Conservation (phyloP, 176 grass and related monocot genomes). For the Triticum urartu region DNA sequence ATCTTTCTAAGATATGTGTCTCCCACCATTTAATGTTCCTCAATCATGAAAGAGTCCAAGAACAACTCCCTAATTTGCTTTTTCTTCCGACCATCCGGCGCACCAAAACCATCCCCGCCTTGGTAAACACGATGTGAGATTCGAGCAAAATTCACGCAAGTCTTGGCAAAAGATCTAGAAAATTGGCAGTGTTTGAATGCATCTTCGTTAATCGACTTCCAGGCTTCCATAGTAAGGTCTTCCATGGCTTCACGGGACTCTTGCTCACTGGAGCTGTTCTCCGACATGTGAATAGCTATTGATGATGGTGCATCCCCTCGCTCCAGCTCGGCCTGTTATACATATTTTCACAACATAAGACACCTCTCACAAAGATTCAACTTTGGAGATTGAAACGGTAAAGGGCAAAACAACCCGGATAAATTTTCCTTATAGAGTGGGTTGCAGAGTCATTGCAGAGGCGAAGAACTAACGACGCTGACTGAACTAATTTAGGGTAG, state of each 20-base stretch:
- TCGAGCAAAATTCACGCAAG: slow-evolving; percentile 37
- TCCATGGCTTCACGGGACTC: slow-evolving; percentile 31
- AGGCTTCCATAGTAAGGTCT: slow-evolving; percentile 1
- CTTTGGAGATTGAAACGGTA: background rate
- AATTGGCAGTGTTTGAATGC: background rate
- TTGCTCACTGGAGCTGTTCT: slow-evolving; percentile 19
- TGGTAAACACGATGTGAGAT: slow-evolving; percentile 49
- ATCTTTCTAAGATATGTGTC: background rate
- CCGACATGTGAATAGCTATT: slow-evolving; percentile 42
- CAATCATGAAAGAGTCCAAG: slow-evolving; percentile 16
- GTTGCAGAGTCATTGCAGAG: slow-evolving; percentile 44
- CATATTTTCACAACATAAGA: background rate
- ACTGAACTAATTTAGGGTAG: slow-evolving; percentile 31
- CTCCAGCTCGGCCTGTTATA: slow-evolving; percentile 34
- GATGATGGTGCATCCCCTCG: slow-evolving; percentile 52
- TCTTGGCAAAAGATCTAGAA: slow-evolving; percentile 7
- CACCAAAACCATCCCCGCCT: slow-evolving; percentile 33
- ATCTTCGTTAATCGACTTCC: slow-evolving; percentile 46
- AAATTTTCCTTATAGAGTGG: slow-evolving; percentile 15
- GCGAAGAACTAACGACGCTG: slow-evolving; percentile 2
- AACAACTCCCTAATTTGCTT: slow-evolving; percentile 30
- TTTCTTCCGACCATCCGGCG: slow-evolving; percentile 27
- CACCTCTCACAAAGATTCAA: background rate
- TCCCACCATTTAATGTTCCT: background rate
- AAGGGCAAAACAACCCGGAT: background rate